These are phyloP conservation scores for Metschnikowia santaceciliae DNA, from an alignment of 805 yeast species.

Conservation along the genomic window DNA sequence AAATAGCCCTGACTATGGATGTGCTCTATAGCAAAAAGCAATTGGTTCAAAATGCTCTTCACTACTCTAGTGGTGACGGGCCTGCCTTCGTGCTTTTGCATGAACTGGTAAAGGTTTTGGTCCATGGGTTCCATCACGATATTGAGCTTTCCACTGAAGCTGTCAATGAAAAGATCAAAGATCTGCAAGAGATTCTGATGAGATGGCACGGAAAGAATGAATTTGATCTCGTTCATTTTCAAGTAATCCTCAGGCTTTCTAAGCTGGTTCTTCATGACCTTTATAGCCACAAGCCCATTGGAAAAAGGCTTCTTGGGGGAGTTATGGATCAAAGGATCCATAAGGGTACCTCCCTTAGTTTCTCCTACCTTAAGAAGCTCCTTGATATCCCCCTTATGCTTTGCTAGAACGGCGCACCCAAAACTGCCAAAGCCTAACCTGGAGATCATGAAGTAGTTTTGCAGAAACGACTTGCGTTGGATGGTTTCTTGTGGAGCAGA, in stretches of 20 bases:
- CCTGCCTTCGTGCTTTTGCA: conserved; percentile 53
- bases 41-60: conserved; percentile 65
- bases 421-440: conserved; percentile 72
- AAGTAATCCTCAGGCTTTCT: conserved; percentile 24
- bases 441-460: conserved; percentile 45
- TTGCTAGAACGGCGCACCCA: conserved; percentile 67
- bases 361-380: conserved; percentile 17
- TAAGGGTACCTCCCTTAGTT: conserved; percentile 42
- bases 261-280: conserved; percentile 57
- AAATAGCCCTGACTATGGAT: conserved; percentile 67
- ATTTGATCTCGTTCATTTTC: conserved; percentile 59
- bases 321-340: conserved; percentile 38
- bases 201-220: conserved; percentile 62
- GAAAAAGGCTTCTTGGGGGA: conserved; percentile 17
- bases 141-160: conserved; percentile 53
- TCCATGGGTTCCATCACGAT: conserved; percentile 89
- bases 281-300: conserved; percentile 62
- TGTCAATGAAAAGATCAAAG: conserved; percentile 76
- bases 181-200: conserved; percentile 72
- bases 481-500: background rate
- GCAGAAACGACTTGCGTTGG: conserved; percentile 16
- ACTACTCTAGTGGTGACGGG: conserved; percentile 56
- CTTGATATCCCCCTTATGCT: conserved; percentile 30
- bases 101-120: conserved; percentile 73
- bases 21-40: conserved; percentile 74